Percentiles rank a stretch among this genome's conserved stretches.
These are phyloP conservation scores for Triticum turgidum DNA, from an alignment of 176 grass and related monocot species.

Conservation along the genomic window DNA sequence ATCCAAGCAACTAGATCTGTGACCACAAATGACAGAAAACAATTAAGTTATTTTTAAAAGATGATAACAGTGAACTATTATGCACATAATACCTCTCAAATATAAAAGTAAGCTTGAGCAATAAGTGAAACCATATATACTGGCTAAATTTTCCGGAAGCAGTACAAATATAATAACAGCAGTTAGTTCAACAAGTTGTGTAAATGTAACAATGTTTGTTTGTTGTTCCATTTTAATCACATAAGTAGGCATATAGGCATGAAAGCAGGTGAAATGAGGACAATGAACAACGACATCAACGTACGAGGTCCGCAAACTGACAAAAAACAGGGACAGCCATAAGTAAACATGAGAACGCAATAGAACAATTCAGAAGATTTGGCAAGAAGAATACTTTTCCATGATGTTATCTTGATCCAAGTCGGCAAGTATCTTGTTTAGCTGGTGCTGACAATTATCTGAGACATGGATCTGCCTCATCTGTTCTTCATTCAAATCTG, in stretches of 20 bases:
- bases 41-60: neutral
- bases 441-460: slow-evolving; percentile 64
- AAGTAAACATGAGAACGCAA: slow-evolving; percentile 18
- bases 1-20: slow-evolving; percentile 73
- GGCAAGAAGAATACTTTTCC: slow-evolving; percentile 56
- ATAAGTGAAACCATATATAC: neutral
- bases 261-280: neutral
- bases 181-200: neutral
- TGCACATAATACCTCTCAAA: neutral
- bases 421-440: slow-evolving; percentile 87
- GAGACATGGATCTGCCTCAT: slow-evolving; percentile 51
- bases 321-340: neutral
- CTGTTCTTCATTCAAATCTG: slow-evolving; percentile 73
- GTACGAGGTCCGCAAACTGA: slow-evolving; percentile 5
- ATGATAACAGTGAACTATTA: neutral
- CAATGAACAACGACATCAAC: neutral
- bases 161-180: neutral
- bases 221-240: neutral
- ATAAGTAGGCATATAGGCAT: neutral
- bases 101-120: slow-evolving; percentile 21
- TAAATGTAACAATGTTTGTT: neutral
- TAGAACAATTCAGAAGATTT: slow-evolving; percentile 1
- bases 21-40: slow-evolving; percentile 6
- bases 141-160: neutral
- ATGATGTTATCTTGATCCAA: slow-evolving; percentile 73